Percentiles rank a stretch among this genome's conserved stretches.
These are phyloP conservation scores for Vanrija sp. DNA, from an alignment of 1,284 basidiomycete species.

Conservation along the genomic window DNA sequence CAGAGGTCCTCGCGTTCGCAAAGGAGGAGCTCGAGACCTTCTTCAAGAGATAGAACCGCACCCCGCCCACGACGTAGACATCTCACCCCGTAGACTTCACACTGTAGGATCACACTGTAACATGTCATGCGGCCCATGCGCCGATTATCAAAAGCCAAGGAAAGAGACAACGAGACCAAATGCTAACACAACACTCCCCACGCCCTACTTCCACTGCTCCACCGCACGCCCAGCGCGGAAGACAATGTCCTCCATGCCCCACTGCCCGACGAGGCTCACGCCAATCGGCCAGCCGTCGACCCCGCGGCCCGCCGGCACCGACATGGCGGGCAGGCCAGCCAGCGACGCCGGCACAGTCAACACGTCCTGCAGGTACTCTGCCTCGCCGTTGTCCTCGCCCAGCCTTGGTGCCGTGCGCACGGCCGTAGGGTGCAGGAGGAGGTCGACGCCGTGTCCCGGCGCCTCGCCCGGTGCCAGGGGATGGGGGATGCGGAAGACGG, in stretches of 20 bases:
- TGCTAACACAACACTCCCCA: too few relatives aligned
- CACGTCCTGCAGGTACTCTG: slow-evolving; percentile 79
- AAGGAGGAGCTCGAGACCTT: slow-evolving; percentile 10
- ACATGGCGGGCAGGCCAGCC: slow-evolving; percentile 79
- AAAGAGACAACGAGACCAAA: too few relatives aligned
- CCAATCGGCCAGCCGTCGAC: slow-evolving; percentile 79
- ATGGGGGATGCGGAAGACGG: slow-evolving; percentile 58
- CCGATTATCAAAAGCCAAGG: too few relatives aligned
- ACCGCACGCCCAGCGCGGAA: slow-evolving; percentile 53
- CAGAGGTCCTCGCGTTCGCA: slow-evolving; percentile 21
- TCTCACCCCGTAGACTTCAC: too few relatives aligned
- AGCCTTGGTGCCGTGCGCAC: slow-evolving; percentile 66
- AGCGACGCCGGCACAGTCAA: slow-evolving; percentile 88
- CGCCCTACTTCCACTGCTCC: slow-evolving; percentile 25
- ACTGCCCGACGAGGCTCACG: slow-evolving; percentile 78
- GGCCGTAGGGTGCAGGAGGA: slow-evolving; percentile 77
- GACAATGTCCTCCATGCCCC: slow-evolving; percentile 74
- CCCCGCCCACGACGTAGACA: too few relatives aligned
- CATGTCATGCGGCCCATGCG: too few relatives aligned
- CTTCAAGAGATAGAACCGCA: background rate
- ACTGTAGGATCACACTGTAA: too few relatives aligned
- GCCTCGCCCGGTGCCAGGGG: slow-evolving; percentile 16
- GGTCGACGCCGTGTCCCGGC: slow-evolving; percentile 58
- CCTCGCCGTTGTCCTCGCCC: background rate
- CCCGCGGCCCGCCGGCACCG: slow-evolving; percentile 59